Evolutionary conservation across 805 yeast species (phyloP).

Genomic region (Wickerhamiella alocasiicola): DNA sequence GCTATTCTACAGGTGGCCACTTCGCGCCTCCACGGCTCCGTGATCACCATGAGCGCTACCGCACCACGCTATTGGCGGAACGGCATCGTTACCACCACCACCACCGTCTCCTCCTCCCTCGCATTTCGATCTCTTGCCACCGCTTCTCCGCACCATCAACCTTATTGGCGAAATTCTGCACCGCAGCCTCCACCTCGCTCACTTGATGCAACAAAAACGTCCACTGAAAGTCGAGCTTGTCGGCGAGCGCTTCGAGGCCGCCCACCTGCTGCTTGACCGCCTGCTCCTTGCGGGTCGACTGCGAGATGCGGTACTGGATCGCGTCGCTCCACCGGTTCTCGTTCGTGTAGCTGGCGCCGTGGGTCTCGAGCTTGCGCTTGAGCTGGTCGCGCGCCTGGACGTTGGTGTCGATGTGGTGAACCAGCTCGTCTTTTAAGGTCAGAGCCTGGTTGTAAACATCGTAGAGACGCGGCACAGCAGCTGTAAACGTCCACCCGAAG

Average conservation of each 20-base stretch:
- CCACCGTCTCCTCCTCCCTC: no score
- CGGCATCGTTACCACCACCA: no score
- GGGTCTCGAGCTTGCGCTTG: conserved; percentile 13
- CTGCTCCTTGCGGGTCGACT: conserved; percentile 19
- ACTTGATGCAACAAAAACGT: conserved; percentile 46
- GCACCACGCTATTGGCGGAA: no score
- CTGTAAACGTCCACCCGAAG: conserved; percentile 17
- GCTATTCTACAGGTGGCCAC: no score
- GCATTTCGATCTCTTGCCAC: conserved; percentile 12
- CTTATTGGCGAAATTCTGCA: conserved; percentile 33
- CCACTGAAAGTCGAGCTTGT: conserved; percentile 51
- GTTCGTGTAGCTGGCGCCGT: conserved; percentile 17
- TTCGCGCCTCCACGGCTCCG: no score
- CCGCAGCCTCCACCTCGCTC: conserved; percentile 53
- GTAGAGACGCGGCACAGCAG: conserved; percentile 16
- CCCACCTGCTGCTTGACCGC: conserved; percentile 27
- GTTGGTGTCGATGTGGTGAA: conserved; percentile 13
- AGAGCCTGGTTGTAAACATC: conserved; percentile 16
- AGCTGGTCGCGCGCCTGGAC: conserved; percentile 11
- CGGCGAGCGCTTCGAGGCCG: conserved; percentile 44
- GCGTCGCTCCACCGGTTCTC: conserved; percentile 19
- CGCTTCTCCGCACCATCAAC: conserved; percentile 28
- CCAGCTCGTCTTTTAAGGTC: conserved; percentile 13
- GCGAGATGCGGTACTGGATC: conserved; percentile 20
- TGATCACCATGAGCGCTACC: no score